Evolutionary conservation across 192 early-diverging fungal species (phyloP).

Genomic region (Ambispora gerdemannii): DNA sequence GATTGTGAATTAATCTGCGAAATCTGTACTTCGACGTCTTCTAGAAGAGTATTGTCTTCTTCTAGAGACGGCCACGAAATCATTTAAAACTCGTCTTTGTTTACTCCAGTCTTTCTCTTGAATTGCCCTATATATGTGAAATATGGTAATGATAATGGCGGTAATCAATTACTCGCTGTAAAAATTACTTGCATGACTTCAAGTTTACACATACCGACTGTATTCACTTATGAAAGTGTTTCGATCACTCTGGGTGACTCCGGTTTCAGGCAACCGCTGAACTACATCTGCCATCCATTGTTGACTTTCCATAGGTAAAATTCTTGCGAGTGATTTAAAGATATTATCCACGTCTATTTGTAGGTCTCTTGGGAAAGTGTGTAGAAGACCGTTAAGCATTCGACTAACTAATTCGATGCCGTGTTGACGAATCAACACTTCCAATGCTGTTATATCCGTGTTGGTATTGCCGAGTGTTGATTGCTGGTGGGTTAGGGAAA

Average conservation of each 20-base stretch:
- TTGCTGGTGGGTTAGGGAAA: constrained; percentile 16
- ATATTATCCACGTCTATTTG: constrained; percentile 53
- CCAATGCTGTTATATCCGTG: constrained; percentile 38
- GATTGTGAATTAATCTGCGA: not conserved
- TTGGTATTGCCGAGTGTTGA: constrained; percentile 23
- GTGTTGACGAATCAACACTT: constrained; percentile 40
- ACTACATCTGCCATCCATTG: constrained; percentile 52
- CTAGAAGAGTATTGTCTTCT: constrained; percentile 45
- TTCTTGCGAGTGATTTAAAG: constrained; percentile 45
- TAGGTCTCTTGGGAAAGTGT: constrained; percentile 53
- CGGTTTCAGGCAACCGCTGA: constrained; percentile 40
- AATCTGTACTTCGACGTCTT: constrained; percentile 7
- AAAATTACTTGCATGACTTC: not conserved
- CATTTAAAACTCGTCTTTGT: constrained; percentile 50
- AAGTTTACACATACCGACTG: constrained; percentile 46
- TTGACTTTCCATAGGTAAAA: constrained; percentile 45
- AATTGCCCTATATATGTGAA: constrained; percentile 40
- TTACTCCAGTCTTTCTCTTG: constrained; percentile 51
- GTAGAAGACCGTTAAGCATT: constrained; percentile 55
- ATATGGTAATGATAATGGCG: not conserved
- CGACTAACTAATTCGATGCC: constrained; percentile 41
- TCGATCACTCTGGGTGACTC: constrained; percentile 46
- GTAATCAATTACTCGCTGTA: not conserved
- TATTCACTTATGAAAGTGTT: constrained; percentile 52
- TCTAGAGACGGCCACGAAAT: constrained; percentile 57